These are phyloP conservation scores for Cucurbita moschata DNA, from an alignment of 306 rosid species.

Conservation along the genomic window DNA sequence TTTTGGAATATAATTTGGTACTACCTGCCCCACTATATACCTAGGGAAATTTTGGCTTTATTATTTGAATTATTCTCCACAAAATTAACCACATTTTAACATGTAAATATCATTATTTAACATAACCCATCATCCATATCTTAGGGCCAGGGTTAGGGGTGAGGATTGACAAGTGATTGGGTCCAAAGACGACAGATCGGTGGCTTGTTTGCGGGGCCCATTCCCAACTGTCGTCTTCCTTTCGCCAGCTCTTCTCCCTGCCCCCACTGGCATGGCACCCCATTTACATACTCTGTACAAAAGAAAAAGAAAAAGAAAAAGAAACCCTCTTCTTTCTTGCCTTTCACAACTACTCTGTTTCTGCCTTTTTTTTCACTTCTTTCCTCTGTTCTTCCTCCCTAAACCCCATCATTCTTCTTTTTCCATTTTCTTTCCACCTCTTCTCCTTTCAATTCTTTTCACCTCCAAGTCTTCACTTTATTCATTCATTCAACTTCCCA, in stretches of 20 bases:
- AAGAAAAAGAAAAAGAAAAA: not conserved
- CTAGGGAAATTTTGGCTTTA: not conserved
- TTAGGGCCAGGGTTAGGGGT: not conserved
- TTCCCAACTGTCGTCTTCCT: not conserved
- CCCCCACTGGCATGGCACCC: not conserved
- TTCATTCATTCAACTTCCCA: not conserved
- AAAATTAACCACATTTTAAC: too few species aligned
- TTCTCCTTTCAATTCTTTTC: not conserved
- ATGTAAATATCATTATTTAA: too few species aligned
- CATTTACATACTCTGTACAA: not conserved
- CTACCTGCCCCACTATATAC: not conserved
- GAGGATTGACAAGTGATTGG: not conserved
- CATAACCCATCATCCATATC: too few species aligned
- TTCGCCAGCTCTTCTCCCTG: not conserved
- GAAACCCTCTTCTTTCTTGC: not conserved
- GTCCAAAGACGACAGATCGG: not conserved
- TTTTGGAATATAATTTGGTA: not conserved
- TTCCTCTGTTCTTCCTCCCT: slow-evolving; percentile 14
- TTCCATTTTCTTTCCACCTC: not conserved
- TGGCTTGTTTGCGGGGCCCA: not conserved
- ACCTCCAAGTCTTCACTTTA: not conserved
- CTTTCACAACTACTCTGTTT: slow-evolving; percentile 28
- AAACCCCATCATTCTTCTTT: not conserved
- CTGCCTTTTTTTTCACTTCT: slow-evolving; percentile 20
- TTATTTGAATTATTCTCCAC: not conserved